Evolutionary conservation across 495 filamentous ascomycete species (phyloP).

Genomic region (Neurospora africana): DNA sequence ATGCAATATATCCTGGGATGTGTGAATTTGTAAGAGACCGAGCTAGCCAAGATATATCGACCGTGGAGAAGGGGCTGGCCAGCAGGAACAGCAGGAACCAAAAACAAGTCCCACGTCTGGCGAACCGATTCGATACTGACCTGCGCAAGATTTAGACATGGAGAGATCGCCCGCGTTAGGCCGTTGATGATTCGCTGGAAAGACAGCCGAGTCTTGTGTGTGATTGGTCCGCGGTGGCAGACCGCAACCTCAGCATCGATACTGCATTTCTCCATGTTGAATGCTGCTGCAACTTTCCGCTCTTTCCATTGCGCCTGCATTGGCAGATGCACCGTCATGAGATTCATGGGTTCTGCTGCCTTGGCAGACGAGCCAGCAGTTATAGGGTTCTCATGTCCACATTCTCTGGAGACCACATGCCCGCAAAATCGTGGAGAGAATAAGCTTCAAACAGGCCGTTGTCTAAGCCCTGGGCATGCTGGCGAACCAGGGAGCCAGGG

Average conservation of each 20-base stretch:
- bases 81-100: background rate
- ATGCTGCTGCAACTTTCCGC: background rate
- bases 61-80: background rate
- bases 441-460: background rate
- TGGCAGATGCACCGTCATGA: background rate
- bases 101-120: background rate
- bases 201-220: background rate
- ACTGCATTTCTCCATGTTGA: background rate
- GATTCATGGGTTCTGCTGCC: background rate
- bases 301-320: background rate
- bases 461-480: background rate
- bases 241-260: background rate
- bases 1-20: background rate
- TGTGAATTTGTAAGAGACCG: background rate
- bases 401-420: background rate
- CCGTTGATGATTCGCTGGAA: background rate
- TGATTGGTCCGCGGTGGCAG: background rate
- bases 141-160: background rate
- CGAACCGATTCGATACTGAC: background rate
- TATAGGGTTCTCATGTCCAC: background rate
- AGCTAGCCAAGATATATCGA: background rate
- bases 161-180: background rate
- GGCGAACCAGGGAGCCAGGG: background rate
- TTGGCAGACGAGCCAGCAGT: background rate
- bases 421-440: background rate